Evolutionary conservation across 139 green algal species (phyloP).

Genomic region (Picocystis salinarum): DNA sequence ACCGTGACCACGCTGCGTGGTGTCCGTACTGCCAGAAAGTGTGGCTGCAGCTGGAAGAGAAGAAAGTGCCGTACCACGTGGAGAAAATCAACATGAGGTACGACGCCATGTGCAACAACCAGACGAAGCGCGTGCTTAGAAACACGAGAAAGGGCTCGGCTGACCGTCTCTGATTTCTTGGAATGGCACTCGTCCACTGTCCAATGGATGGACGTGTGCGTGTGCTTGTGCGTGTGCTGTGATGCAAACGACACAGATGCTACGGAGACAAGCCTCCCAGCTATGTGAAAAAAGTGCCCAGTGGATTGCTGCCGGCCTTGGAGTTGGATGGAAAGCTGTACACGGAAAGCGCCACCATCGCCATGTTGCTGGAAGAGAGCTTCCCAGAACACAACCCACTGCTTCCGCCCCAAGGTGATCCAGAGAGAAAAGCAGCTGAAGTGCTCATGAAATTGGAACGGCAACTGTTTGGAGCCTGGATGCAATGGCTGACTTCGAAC

Average conservation of each 20-base stretch:
- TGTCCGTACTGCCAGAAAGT: conserved; percentile 55
- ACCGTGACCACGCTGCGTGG: conserved; percentile 45
- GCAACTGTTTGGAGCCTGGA: conserved; percentile 48
- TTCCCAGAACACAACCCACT: conserved; percentile 56
- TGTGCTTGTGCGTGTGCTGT: no score
- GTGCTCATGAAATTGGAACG: conserved; percentile 65
- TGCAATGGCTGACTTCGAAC: conserved; percentile 41
- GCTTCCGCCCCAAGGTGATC: conserved; percentile 32
- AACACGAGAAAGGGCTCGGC: no score
- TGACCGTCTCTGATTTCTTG: neutral
- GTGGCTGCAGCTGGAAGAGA: conserved; percentile 90
- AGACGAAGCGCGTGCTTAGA: no score
- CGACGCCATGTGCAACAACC: no score
- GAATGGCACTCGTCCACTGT: neutral
- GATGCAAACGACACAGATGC: no score
- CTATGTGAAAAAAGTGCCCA: conserved; percentile 51
- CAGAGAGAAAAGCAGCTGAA: conserved; percentile 22
- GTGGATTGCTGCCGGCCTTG: conserved; percentile 65
- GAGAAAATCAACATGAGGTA: conserved; percentile 68
- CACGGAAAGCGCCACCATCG: conserved; percentile 37
- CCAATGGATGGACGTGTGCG: neutral
- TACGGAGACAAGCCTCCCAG: conserved; percentile 76
- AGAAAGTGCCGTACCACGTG: conserved; percentile 73
- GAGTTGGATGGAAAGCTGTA: conserved; percentile 67
- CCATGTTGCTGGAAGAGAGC: conserved; percentile 12